A percentile compares a stretch with the other conserved stretches of the same genome.
Conservation (phyloP, 495 filamentous ascomycete species). For the Talaromyces ruber region DNA sequence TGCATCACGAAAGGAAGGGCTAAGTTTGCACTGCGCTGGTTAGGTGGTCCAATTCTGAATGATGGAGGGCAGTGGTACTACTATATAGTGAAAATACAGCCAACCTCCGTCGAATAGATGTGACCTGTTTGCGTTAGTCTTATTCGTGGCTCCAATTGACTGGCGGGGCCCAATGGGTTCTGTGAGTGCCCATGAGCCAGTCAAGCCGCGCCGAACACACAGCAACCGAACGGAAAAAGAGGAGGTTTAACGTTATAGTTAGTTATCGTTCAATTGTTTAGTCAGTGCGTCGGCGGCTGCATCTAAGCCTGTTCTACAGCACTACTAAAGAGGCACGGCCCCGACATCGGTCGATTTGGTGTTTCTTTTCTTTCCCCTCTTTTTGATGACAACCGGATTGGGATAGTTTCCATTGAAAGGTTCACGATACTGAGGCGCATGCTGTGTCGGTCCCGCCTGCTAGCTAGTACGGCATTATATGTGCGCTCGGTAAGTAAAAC, state of each 20-base stretch:
- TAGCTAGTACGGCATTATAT: background rate
- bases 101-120: background rate
- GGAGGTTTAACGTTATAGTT: too few relatives aligned
- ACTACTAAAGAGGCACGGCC: background rate
- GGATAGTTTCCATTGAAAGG: background rate
- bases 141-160: slow-evolving; percentile 11
- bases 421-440: background rate
- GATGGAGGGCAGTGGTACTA: background rate
- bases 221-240: background rate
- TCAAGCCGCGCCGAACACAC: background rate
- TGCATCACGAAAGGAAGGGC: background rate
- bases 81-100: background rate
- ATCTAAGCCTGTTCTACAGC: background rate
- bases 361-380: background rate
- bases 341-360: background rate
- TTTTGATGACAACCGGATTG: background rate
- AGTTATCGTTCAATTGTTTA: background rate
- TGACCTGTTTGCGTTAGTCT: slow-evolving; percentile 7
- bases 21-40: background rate
- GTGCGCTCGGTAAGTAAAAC: background rate
- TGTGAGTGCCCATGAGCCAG: background rate
- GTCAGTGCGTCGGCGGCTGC: background rate
- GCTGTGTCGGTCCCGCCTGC: background rate
- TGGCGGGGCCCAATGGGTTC: background rate
- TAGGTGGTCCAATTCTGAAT: background rate